Percentiles rank a stretch among this genome's conserved stretches.
phyloP scores from a whole-genome alignment of 2,329 filamentous ascomycete species.

The Ophiosphaerella narmari region DNA sequence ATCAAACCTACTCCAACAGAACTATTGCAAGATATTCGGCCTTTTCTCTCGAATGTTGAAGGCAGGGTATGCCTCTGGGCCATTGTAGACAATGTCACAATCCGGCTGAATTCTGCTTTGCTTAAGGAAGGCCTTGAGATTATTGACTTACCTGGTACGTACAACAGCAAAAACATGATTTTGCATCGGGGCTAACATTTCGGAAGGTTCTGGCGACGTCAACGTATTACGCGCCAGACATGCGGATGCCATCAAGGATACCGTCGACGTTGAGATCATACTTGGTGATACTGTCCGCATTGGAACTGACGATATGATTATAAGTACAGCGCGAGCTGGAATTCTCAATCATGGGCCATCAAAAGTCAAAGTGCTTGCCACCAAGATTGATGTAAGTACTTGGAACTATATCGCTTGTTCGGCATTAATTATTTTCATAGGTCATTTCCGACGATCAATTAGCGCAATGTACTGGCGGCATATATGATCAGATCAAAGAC shows the following conservation, averaged over 20 bases:
- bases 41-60: conserved; percentile 22
- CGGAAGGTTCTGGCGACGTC: conserved; percentile 25
- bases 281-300: conserved; percentile 26
- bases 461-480: not conserved
- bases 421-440: conserved; percentile 5
- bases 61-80: conserved; percentile 22
- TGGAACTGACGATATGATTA: conserved; percentile 17
- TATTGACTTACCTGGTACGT: conserved; percentile 30
- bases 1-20: conserved; percentile 6
- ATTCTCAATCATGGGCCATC: conserved; percentile 12
- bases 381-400: conserved; percentile 31
- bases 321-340: conserved; percentile 16
- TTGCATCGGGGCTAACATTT: not conserved
- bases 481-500: conserved; percentile 2
- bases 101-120: conserved; percentile 16
- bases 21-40: conserved; percentile 14
- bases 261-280: conserved; percentile 25
- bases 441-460: conserved; percentile 5
- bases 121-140: conserved; percentile 18
- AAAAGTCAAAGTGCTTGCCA: conserved; percentile 25
- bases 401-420: not conserved
- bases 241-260: conserved; percentile 22
- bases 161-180: not conserved
- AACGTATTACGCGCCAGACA: conserved; percentile 20
- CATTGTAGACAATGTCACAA: conserved; percentile 20